Evolutionary conservation across 2,329 filamentous ascomycete species (phyloP).

Genomic region (Davidsoniella australis): DNA sequence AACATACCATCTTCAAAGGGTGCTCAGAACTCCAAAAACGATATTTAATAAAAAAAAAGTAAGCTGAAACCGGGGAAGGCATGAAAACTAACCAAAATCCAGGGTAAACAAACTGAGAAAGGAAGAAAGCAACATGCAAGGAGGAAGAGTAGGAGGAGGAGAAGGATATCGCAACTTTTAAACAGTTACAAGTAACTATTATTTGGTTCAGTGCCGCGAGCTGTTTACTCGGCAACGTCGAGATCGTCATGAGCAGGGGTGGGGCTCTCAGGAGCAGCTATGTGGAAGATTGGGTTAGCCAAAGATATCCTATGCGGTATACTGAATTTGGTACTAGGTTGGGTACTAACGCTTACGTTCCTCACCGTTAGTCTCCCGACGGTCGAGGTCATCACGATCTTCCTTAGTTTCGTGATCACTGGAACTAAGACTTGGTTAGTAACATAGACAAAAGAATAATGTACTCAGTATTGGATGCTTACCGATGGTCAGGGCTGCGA

Average conservation of each 20-base stretch:
- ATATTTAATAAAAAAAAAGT: neutral
- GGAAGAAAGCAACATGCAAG: neutral
- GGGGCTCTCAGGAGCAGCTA: constrained; percentile 45
- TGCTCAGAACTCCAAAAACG: constrained; percentile 5
- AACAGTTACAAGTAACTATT: neutral
- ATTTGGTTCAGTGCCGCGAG: neutral
- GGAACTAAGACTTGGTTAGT: constrained; percentile 18
- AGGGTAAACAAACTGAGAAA: neutral
- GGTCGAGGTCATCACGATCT: constrained; percentile 55
- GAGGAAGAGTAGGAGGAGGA: neutral
- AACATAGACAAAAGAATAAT: neutral
- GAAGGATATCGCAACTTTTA: neutral
- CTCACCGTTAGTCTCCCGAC: constrained; percentile 70
- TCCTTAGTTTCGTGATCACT: constrained; percentile 42
- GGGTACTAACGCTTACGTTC: constrained; percentile 63
- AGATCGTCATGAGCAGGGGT: constrained; percentile 81
- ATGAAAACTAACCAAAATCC: neutral
- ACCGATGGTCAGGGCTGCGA: constrained; percentile 50
- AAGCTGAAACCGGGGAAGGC: too few relatives aligned
- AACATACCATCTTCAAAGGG: neutral
- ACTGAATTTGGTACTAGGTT: neutral
- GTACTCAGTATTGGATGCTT: constrained; percentile 13
- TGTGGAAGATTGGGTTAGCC: neutral
- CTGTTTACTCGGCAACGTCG: constrained; percentile 66
- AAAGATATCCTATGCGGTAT: too few relatives aligned